Conservation (phyloP, 2,329 filamentous ascomycete species). For the Pseudogymnoascus sp. region DNA sequence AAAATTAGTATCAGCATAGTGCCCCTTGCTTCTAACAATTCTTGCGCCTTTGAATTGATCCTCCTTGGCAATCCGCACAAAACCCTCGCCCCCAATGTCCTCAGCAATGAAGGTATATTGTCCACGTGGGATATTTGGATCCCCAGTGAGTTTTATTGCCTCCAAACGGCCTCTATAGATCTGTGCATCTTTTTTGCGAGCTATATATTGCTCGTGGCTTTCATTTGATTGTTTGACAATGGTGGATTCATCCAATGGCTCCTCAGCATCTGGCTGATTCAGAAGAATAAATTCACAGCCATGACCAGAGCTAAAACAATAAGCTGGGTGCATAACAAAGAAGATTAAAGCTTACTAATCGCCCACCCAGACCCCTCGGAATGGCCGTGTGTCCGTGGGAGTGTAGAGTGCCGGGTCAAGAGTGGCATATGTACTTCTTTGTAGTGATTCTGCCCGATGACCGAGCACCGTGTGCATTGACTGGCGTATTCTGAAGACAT, state of each 20-base stretch:
- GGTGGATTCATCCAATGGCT: conserved; percentile 32
- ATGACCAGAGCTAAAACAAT: conserved; percentile 73
- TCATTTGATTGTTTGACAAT: conserved; percentile 37
- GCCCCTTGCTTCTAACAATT: conserved; percentile 66
- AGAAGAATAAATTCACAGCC: conserved; percentile 84
- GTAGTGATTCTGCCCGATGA: conserved; percentile 39
- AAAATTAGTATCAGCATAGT: conserved; percentile 71
- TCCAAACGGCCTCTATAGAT: conserved; percentile 63
- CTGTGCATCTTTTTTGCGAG: conserved; percentile 38
- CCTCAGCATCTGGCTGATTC: conserved; percentile 59
- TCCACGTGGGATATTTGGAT: conserved; percentile 81
- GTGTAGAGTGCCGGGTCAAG: conserved; percentile 70
- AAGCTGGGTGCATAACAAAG: background rate
- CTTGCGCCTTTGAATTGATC: conserved; percentile 65
- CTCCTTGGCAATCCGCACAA: conserved; percentile 57
- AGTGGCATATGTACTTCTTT: conserved; percentile 61
- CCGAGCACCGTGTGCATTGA: conserved; percentile 63
- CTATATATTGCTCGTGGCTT: conserved; percentile 39
- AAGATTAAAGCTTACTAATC: background rate
- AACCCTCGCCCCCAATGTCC: conserved; percentile 63
- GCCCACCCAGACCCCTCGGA: conserved; percentile 81
- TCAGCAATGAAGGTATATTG: conserved; percentile 75
- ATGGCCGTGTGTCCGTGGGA: conserved; percentile 72
- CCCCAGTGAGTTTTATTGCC: conserved; percentile 86
- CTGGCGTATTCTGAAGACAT: conserved; percentile 65